Base-by-base conservation (phyloP, 2,329 filamentous ascomycete genomes). In the Chaetomiaceae sp. region DNA sequence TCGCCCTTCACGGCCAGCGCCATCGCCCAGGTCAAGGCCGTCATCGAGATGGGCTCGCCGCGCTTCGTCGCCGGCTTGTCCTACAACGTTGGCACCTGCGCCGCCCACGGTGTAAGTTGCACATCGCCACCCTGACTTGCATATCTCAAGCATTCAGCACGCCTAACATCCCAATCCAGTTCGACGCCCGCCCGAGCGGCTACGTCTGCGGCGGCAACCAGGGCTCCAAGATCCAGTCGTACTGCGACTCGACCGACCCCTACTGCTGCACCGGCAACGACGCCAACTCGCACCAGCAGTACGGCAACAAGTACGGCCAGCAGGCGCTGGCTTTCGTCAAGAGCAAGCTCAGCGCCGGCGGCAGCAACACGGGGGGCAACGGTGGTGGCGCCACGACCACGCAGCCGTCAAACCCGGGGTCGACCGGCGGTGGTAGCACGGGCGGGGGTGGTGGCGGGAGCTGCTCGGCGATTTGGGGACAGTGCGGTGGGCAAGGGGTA, bases 21-120 rank as follows among this genome's bases (percentile, higher is more conserved):
- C 7, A 62, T 78, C 12, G 65, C 62, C 35, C 71, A 72, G 60
- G 73, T 82, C 57, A 80, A 80, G 62, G 79, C 72, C 0, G 75
- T 73, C 17, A 79, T 83, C 57, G 75, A 80, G 61, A 79, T 81
- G 76, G 79, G 79, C 7, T 73, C 80, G 57, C 80, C 79, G 15
- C 70, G 78, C 56, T 74, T 76, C 58, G 65, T 70, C 19, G 58
- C 66, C 22, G 76, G 79, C 2, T 65, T 78, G 19, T 62, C 78
- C 1, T 84, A 80, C 60, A 72, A 81, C 41, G 76, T 81, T 39
- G 79, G 80, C 19, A 82, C 77, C 8, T 83, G 78, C 66, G 64
- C 56, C 29, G 74, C 76, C 29, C 65, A 69, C 51, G 79, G 79
- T 20, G 79, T 83, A 74, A 68, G 75, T 70, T 17, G 3, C 14